Base-by-base conservation (phyloP, 2,329 filamentous ascomycete species). In the Fusarium sp. region DNA sequence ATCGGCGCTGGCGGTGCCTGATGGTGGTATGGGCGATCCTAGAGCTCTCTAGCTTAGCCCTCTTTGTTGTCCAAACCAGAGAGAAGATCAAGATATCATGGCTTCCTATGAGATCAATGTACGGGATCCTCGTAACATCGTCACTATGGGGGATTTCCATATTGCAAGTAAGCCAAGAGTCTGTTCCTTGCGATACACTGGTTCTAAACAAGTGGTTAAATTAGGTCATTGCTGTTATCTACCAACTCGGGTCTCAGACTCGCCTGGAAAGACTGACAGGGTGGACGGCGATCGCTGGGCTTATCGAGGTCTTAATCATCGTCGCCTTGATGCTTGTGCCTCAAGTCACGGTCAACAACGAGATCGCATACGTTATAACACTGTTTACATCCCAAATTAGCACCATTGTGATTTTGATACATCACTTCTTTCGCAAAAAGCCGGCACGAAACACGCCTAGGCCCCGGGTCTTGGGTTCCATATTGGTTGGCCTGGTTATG, bases 11-110 rank as follows among this genome's bases (percentile, higher is more conserved):
- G 13, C 0, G 6, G 42, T 5, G 0, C 13, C 2, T 45, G 20
- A 47, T 47, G 1, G 13, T 0, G 20, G 42, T 3, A 47, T 47
- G 20, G 42, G 1, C 4, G 9, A 1, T 2, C 42, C 22, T 47
- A 1, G 20, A 47, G 4, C 3, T 25, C 42, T 0, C 42, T 47
- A 5, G 3, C 42, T 47, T 47, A 13, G 1, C 1, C 42, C 0
- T 47, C 9, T 47, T 47, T 47, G 20, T 0, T 47, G 0, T 47
- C 1, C 3, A 10, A 25, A 47, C 42, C 6, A 47, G 4, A 0
- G 42, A 47, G 13, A 47, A 16, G 42, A 25, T 5, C 3, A 25
- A 47, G 13, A 5, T 47, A 47, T 18, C 20, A 4, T 9, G 20
- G 22, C 4, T 18, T 18, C 42, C 13, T 47, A 5, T 5, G 42